Evolutionary conservation across 2,329 filamentous ascomycete species (phyloP).

Genomic region (Alternaria burnsii): DNA sequence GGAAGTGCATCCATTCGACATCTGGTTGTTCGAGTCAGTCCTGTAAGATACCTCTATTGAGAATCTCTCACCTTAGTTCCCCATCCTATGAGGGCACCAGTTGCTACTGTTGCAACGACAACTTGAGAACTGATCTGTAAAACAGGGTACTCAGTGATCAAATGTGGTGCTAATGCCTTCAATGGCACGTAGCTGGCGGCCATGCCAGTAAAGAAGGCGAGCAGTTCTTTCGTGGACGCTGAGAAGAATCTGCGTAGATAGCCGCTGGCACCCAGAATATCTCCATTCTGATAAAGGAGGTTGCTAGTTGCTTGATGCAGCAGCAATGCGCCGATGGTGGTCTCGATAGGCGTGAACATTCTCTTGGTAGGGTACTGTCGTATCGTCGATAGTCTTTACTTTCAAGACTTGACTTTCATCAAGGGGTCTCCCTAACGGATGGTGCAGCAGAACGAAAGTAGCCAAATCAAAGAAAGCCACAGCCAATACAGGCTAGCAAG

Average conservation of each 20-base stretch:
- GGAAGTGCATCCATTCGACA: conserved; percentile 60
- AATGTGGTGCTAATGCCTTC: conserved; percentile 54
- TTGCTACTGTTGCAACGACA: conserved; percentile 50
- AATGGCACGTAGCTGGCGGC: conserved; percentile 55
- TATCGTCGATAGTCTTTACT: background rate
- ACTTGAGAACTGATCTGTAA: conserved; percentile 46
- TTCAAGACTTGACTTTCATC: background rate
- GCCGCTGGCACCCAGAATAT: conserved; percentile 60
- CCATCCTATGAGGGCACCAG: conserved; percentile 59
- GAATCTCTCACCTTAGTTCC: conserved; percentile 59
- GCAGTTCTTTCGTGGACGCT: conserved; percentile 52
- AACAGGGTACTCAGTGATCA: conserved; percentile 56
- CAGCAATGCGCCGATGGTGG: conserved; percentile 60
- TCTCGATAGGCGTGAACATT: conserved; percentile 64
- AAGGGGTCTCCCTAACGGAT: background rate
- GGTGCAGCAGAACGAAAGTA: background rate
- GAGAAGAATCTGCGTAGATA: conserved; percentile 55
- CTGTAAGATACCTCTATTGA: background rate
- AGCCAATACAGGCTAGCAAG: background rate
- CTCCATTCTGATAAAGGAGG: conserved; percentile 61
- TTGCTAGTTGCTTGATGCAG: conserved; percentile 61
- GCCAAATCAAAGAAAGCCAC: background rate
- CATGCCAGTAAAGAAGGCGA: conserved; percentile 58
- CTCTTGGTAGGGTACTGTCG: conserved; percentile 1
- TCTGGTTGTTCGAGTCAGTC: conserved; percentile 27